Base-by-base conservation (phyloP, 1,139 yeast species). In the Zygotorulaspora mrakii region DNA sequence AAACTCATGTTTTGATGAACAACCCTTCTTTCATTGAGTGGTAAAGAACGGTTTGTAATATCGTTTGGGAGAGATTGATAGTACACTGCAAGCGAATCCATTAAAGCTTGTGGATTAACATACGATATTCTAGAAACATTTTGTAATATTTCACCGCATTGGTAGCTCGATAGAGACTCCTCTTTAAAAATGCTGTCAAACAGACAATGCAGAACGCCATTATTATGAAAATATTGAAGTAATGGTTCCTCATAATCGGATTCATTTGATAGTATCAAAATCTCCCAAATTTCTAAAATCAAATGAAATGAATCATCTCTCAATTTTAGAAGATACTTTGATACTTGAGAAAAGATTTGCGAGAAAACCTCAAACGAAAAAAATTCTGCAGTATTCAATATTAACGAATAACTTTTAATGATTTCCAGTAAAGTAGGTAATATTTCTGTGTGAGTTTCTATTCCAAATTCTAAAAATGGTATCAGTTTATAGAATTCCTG, bases 381-480 rank as follows among this genome's bases (percentile, higher is more conserved):
- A n/a, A 79, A 52, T 7, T 67, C 65, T 7, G 50, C 46, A 8
- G 50, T 47, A 1, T 82, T 78, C 5, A 77, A 65, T 20, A 86
- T 61, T 29, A 87, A 65, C 0, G 82, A 61, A 60, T 88, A 89
- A 47, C 91, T 79, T 59, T 91, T 76, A 9, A 83, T 61, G 9
- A 89, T 77, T 14, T 80, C 76, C 31, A 89, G 61, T 14, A 85
- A 70, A 3, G 77, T 66, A 1, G 89, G 83, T 35, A 91, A 65
- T 17, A 83, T 77, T 58, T 91, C 98, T 0, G 96, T 84, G 36
- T 84, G 77, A 41, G 76, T 74, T 17, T 67, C 65, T 4, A 73
- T 54, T 21, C 86, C 66, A 24, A 67, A 64, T 12, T 68, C 62
- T 5, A 74, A 63, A 12, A 65, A 59, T 9, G 62, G 59, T 24